Base-by-base conservation (phyloP, 805 yeast genomes). In the Metschnikowia corniflorae region DNA sequence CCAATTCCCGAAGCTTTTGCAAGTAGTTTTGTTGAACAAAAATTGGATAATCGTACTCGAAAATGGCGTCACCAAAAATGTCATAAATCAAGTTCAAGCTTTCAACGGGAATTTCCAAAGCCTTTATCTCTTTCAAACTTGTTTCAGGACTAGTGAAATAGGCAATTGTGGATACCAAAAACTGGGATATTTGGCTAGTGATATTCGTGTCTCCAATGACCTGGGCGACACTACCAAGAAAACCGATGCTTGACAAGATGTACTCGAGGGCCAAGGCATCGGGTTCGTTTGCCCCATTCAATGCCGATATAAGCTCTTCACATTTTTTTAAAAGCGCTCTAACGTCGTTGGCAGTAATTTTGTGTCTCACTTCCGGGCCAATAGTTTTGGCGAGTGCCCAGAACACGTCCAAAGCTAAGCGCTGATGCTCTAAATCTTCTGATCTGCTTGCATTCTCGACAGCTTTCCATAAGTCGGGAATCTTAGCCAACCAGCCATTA, bases 1-100 rank as follows among this genome's bases (percentile, higher is more conserved):
- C 58, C 7, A 75, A 53, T 16, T 59, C 57, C 37, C 58, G 54
- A 29, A 87, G 63, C 12, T 58, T 54, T 1, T 50, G 37, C 24
- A 76, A 51, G 48, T 78, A 73, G 7, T 70, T 65, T 14, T 71
- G 70, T 7, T 69, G 56, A 17, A 82, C 84, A 57, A 82, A 91
- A 1, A 85, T 73, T 3, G 77, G 76, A 17, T 58, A 62, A 54
- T 87, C 95, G 52, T 87, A 88, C 12, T 67, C 72, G 49, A 70
- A 82, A 4, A 57, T 63, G 24, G 73, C 73, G 61, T 93, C 97
- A 10, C 84, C 84, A 60, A 82, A 93, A 6, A 88, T 68, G 42
- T 87, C 96, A 58, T 78, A 86, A 5, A 88, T 51, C 2, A 76
- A 65, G 50, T 86, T 82, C 16, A 86, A 58, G 17, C 81, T 63